phyloP scores from a whole-genome alignment of 306 rosid genomes.

The Quercus aquifolioides region DNA sequence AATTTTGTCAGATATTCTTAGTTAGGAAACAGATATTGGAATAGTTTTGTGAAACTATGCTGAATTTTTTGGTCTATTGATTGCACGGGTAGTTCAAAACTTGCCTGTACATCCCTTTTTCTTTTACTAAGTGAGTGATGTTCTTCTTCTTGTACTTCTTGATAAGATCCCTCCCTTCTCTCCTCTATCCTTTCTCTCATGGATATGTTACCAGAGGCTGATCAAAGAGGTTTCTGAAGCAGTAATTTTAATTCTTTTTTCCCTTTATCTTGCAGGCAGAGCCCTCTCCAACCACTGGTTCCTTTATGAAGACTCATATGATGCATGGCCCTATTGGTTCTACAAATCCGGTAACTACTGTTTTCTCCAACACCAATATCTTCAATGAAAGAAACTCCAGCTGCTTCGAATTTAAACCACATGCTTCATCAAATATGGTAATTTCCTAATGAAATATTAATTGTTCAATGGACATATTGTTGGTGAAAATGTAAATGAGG shows the following conservation, averaged over 20 bases:
- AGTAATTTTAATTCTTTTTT: constrained; percentile 10
- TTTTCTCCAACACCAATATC: constrained; percentile 40
- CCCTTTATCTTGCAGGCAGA: constrained; percentile 65
- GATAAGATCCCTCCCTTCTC: neutral
- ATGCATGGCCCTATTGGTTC: constrained; percentile 42
- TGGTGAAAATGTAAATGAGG: neutral
- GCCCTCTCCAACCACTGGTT: constrained; percentile 97
- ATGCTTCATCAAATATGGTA: constrained; percentile 58
- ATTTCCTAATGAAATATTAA: constrained; percentile 16
- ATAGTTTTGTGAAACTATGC: constrained; percentile 7
- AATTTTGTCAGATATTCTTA: constrained; percentile 12
- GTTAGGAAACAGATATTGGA: constrained; percentile 16
- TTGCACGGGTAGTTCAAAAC: constrained; percentile 21
- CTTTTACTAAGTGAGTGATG: neutral
- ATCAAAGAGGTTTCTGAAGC: constrained; percentile 6
- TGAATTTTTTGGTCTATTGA: constrained; percentile 18
- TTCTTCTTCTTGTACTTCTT: neutral
- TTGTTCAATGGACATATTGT: constrained; percentile 17
- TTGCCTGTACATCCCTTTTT: neutral
- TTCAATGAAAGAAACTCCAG: constrained; percentile 52
- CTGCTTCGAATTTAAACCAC: constrained; percentile 78
- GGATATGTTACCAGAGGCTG: constrained; percentile 8
- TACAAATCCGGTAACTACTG: constrained; percentile 47
- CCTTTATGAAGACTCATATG: constrained; percentile 62
- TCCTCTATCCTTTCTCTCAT: too few relatives aligned